Base-by-base conservation (phyloP, 2,329 filamentous ascomycete species). In the Lachnellula suecica region DNA sequence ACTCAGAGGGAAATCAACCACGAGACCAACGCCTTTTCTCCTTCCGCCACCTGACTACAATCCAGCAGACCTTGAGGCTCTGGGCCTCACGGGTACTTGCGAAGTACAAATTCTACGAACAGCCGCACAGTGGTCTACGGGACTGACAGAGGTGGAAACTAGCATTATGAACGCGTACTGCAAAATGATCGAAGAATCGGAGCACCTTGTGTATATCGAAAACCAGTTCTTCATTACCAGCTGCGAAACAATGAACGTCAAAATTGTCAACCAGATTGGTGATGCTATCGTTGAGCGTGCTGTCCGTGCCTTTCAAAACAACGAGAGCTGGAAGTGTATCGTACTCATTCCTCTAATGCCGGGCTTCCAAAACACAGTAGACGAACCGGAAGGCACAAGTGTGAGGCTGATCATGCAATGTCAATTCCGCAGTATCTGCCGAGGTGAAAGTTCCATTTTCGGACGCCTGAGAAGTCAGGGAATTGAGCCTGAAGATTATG, bases 201-300 rank as follows among this genome's bases (percentile, higher is more conserved):
- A 99, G 44, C 94, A 97, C 69, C 96, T 97, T 65, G 90, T 97
- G 47, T 97, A 99, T 71, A 96, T 97, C 60, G 94, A 99, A 70
- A 99, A 99, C 67, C 94, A 99, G 67, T 99, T 97, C 72, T 99
- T 96, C 74, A 89, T 99, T 69, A 95, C 90, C 31, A 96, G 90
- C 60, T 94, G 89, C 46, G 88, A 94, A 65, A 91, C 92, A 4
- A 85, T 96, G 62, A 89, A 88, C 47, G 89, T 88, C 11, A 90
- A 86, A 67, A 94, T 99, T 58, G 82, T 91, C 68, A 99, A 99
- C 70, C 85, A 87, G 59, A 97, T 99, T 61, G 93, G 93, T 46
- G 93, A 97, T 71, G 93, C 94, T 3, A 77, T 99, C 27, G 93
- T 97, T 8, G 89, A 96, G 63, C 89, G 94, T 44, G 94, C 96